These are phyloP conservation scores for Macrophomina pseudophaseolina DNA, from an alignment of 2,329 filamentous ascomycete species.

Conservation along the genomic window DNA sequence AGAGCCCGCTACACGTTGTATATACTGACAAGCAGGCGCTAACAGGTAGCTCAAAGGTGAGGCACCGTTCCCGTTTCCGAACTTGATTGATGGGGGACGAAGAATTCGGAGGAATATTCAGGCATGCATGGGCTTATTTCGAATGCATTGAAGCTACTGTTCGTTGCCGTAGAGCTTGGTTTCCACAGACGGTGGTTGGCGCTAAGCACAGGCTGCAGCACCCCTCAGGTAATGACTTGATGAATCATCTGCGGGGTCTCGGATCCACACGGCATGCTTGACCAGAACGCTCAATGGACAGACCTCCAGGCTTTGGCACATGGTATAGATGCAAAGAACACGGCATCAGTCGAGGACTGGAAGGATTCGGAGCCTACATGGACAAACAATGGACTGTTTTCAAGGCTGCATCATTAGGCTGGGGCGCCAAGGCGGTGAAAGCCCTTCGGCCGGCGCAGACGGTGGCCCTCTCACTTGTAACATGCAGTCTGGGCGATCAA, in stretches of 20 bases:
- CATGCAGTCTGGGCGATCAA: constrained; percentile 14
- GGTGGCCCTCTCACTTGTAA: constrained; percentile 17
- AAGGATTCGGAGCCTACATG: background rate
- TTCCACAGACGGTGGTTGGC: background rate
- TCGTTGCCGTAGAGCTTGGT: too few relatives aligned
- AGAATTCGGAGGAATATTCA: too few relatives aligned
- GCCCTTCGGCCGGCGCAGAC: background rate
- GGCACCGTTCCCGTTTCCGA: too few relatives aligned
- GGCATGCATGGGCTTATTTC: too few relatives aligned
- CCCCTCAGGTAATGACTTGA: constrained; percentile 2
- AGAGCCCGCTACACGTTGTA: too few relatives aligned
- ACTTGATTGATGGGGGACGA: too few relatives aligned
- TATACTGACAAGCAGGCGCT: too few relatives aligned
- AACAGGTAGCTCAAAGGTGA: too few relatives aligned
- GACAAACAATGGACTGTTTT: too few relatives aligned
- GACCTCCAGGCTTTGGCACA: background rate
- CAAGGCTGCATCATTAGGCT: background rate
- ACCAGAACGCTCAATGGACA: background rate
- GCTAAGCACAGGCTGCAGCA: background rate
- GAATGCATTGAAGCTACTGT: too few relatives aligned
- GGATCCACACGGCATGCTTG: background rate
- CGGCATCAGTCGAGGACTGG: background rate
- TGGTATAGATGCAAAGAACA: background rate
- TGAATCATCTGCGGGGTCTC: constrained; percentile 13
- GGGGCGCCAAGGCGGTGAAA: constrained; percentile 16